These are phyloP conservation scores for Lichtheimia ramosa DNA, from an alignment of 371 early-diverging fungal genomes.

Conservation along the genomic window DNA sequence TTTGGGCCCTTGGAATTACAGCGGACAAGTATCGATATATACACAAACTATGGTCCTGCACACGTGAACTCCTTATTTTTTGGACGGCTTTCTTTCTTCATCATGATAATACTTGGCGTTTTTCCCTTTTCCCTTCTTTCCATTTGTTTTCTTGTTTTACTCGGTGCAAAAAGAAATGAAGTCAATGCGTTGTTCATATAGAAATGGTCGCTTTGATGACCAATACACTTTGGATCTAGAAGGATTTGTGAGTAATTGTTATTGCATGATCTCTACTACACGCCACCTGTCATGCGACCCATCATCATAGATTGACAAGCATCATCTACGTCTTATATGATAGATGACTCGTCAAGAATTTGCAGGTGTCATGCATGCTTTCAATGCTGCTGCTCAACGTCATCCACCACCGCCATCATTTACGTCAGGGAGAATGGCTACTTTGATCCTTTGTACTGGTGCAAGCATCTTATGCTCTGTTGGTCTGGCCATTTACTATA, in stretches of 20 bases:
- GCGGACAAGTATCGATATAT: not conserved
- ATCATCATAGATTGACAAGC: too few relatives aligned
- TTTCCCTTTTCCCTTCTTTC: conserved; percentile 6
- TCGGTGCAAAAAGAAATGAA: conserved; percentile 22
- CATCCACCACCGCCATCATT: conserved; percentile 31
- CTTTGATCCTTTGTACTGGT: conserved; percentile 11
- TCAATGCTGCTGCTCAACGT: conserved; percentile 29
- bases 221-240: conserved; percentile 38
- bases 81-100: not conserved
- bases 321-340: not conserved
- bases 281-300: not conserved
- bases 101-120: not conserved
- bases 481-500: conserved; percentile 27
- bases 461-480: conserved; percentile 18
- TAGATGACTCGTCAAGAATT: conserved; percentile 45
- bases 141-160: conserved; percentile 3
- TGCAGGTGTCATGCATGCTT: conserved; percentile 36
- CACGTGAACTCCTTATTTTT: conserved; percentile 9
- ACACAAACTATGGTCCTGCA: not conserved
- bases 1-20: conserved; percentile 4
- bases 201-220: conserved; percentile 30
- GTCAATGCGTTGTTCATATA: conserved; percentile 35
- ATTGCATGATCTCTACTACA: not conserved
- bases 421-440: conserved; percentile 16
- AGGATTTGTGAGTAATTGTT: conserved; percentile 20